A percentile compares a stretch with the other conserved stretches of the same genome.
Conservation (phyloP, 345 rosid genomes). For the Arabidopsis thaliana region TAIR10.1 NC_003074.8:20347001-20347500, state of each 20-base stretch:
- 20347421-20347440: constrained; percentile 1
- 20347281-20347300: too few species aligned
- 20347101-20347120: constrained; percentile 61
- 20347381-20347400: constrained; percentile 27
- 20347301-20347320: background rate
- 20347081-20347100: constrained; percentile 88
- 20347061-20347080: constrained; percentile 82
- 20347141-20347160: constrained; percentile 73
- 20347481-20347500: background rate
- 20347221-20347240: constrained; percentile 5
- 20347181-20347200: constrained; percentile 73
- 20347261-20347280: background rate
- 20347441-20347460: constrained; percentile 19
- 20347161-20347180: constrained; percentile 62
- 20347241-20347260: background rate
- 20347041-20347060: constrained; percentile 86
- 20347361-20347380: constrained; percentile 37
- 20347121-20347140: constrained; percentile 72
- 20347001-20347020: constrained; percentile 91
- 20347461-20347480: constrained; percentile 1
- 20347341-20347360: constrained; percentile 22
- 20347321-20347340: constrained; percentile 17
- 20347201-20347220: constrained; percentile 55
- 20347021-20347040: constrained; percentile 68
- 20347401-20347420: constrained; percentile 25